phyloP scores from a whole-genome alignment of 1,284 basidiomycete genomes.

The Ustilago nuda region DNA sequence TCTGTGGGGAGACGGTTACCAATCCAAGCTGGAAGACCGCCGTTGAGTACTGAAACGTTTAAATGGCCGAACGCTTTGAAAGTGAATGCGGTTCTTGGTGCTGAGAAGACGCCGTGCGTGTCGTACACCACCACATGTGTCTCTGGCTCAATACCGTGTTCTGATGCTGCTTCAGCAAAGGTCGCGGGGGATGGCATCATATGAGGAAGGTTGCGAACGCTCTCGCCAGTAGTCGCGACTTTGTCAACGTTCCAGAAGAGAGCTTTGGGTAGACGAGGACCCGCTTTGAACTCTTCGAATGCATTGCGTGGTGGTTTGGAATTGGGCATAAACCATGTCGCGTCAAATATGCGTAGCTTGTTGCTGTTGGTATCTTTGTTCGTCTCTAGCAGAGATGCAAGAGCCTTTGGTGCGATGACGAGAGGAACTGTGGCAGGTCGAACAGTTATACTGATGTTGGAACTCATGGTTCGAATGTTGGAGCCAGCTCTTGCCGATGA shows the following conservation, averaged over 20 bases:
- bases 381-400: conserved; percentile 33
- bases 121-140: conserved; percentile 90
- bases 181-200: conserved; percentile 84
- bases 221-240: conserved; percentile 68
- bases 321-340: conserved; percentile 89
- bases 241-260: conserved; percentile 86
- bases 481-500: conserved; percentile 3
- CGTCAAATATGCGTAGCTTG: conserved; percentile 72
- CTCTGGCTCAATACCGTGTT: conserved; percentile 79
- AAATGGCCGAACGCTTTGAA: conserved; percentile 63
- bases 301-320: conserved; percentile 75
- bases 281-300: conserved; percentile 74
- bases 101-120: conserved; percentile 50
- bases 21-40: conserved; percentile 66
- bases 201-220: conserved; percentile 76
- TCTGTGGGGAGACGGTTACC: conserved; percentile 49
- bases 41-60: conserved; percentile 63
- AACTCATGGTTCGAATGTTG: conserved; percentile 30
- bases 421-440: conserved; percentile 43
- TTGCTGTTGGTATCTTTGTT: conserved; percentile 11
- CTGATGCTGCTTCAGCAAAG: conserved; percentile 84
- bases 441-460: conserved; percentile 34
- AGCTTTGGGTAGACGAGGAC: conserved; percentile 80
- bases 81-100: conserved; percentile 61
- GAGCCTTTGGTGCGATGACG: conserved; percentile 46